A percentile compares a stretch with the other conserved stretches of the same genome.
Evolutionary conservation across 352 stramenopile species (phyloP).

Genomic region (Blastocystis sp.): DNA sequence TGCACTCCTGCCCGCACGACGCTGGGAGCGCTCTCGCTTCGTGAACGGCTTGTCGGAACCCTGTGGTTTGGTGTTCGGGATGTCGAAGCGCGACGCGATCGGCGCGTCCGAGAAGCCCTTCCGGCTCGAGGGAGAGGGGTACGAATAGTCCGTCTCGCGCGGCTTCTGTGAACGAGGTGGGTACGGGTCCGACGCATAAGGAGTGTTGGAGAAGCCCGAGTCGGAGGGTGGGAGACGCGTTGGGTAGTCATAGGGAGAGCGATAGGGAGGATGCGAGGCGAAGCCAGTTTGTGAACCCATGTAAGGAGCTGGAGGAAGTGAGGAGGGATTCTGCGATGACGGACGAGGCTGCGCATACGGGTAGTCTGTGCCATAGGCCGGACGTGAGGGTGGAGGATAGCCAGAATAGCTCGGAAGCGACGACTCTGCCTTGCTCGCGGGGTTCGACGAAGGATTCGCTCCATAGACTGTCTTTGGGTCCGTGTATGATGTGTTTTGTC

Average conservation of each 20-base stretch:
- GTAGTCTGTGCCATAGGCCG: background rate
- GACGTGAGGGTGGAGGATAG: conserved; percentile 6
- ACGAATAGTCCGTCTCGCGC: background rate
- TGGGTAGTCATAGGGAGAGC: background rate
- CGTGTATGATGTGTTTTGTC: background rate
- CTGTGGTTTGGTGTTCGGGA: background rate
- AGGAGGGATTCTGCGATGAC: background rate
- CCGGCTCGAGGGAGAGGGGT: background rate
- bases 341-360: background rate
- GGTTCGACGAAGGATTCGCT: background rate
- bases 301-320: background rate
- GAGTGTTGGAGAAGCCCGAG: background rate
- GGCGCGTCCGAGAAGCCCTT: background rate
- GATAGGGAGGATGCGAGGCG: background rate
- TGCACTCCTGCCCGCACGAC: background rate
- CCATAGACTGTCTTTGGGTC: background rate
- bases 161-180: background rate
- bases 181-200: background rate
- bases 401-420: conserved; percentile 5
- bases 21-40: background rate
- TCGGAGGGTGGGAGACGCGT: background rate
- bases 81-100: background rate
- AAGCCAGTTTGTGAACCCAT: background rate
- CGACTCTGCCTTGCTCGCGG: background rate
- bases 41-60: background rate